These are phyloP conservation scores for Dichotomocladium elegans DNA, from an alignment of 371 early-diverging fungal species.

Conservation along the genomic window DNA sequence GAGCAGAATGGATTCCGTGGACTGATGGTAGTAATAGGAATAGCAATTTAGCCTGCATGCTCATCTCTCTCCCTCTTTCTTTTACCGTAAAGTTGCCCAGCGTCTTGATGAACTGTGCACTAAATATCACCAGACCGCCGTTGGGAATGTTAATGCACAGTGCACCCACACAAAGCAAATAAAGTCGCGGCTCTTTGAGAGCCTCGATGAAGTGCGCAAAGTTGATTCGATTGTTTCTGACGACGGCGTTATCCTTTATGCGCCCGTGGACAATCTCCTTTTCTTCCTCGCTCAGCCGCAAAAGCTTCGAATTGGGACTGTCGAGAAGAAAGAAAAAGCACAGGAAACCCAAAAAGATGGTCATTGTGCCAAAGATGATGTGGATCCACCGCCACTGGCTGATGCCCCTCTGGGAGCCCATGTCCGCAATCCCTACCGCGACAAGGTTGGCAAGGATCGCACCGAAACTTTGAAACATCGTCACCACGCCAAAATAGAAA, in stretches of 20 bases:
- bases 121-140: constrained; percentile 32
- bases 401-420: constrained; percentile 19
- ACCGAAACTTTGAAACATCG: constrained; percentile 19
- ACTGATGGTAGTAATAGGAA: not conserved
- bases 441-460: constrained; percentile 22
- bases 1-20: constrained; percentile 25
- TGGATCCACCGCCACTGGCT: constrained; percentile 28
- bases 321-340: constrained; percentile 30
- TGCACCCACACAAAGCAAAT: constrained; percentile 13
- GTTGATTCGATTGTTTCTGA: constrained; percentile 18
- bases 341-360: constrained; percentile 23
- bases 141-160: constrained; percentile 21
- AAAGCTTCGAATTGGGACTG: constrained; percentile 15
- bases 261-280: constrained; percentile 29
- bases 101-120: constrained; percentile 24
- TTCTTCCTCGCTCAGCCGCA: constrained; percentile 29
- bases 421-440: constrained; percentile 21
- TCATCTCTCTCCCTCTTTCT: no score
- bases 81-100: constrained; percentile 36
- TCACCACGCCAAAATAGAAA: constrained; percentile 15
- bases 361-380: constrained; percentile 28
- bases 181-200: constrained; percentile 28
- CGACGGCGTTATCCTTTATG: constrained; percentile 29
- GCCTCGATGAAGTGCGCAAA: constrained; percentile 26
- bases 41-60: no score